These are phyloP conservation scores for Stephanocyclus meneghinianus DNA, from an alignment of 352 stramenopile genomes.

Conservation along the genomic window DNA sequence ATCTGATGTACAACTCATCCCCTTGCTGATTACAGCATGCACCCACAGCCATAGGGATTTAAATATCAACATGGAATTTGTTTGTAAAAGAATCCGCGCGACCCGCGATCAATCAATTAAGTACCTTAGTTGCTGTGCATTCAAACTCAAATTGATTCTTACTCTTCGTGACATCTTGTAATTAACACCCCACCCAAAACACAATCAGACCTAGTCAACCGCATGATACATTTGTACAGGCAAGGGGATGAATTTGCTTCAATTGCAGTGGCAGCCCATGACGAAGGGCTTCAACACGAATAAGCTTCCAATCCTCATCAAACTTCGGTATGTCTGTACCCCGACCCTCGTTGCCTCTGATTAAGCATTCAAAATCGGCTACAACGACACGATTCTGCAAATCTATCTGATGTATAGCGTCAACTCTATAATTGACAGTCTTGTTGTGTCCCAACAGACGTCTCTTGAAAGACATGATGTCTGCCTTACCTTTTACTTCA, in stretches of 20 bases:
- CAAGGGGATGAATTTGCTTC: background rate
- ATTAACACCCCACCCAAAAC: too few relatives aligned
- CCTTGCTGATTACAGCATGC: too few relatives aligned
- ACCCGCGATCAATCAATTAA: too few relatives aligned
- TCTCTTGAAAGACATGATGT: constrained; percentile 2
- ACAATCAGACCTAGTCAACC: too few relatives aligned
- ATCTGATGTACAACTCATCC: too few relatives aligned
- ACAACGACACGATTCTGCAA: constrained; percentile 1
- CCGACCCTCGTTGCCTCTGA: background rate
- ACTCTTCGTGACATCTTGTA: too few relatives aligned
- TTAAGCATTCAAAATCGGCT: constrained; percentile 9
- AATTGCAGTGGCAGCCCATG: background rate
- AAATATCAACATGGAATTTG: too few relatives aligned
- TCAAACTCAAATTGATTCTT: too few relatives aligned
- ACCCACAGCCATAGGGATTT: too few relatives aligned
- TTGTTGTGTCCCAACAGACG: background rate
- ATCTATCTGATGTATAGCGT: constrained; percentile 8
- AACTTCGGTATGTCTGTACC: constrained; percentile 3
- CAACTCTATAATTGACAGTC: constrained; percentile 1
- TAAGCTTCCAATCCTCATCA: constrained; percentile 2
- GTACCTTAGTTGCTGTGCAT: too few relatives aligned
- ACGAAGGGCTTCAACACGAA: constrained; percentile 2
- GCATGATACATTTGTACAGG: too few relatives aligned
- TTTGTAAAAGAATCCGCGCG: too few relatives aligned
- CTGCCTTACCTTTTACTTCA: background rate